Conservation (phyloP, 179 eudicot genomes). For the Corrigiola litoralis region DNA sequence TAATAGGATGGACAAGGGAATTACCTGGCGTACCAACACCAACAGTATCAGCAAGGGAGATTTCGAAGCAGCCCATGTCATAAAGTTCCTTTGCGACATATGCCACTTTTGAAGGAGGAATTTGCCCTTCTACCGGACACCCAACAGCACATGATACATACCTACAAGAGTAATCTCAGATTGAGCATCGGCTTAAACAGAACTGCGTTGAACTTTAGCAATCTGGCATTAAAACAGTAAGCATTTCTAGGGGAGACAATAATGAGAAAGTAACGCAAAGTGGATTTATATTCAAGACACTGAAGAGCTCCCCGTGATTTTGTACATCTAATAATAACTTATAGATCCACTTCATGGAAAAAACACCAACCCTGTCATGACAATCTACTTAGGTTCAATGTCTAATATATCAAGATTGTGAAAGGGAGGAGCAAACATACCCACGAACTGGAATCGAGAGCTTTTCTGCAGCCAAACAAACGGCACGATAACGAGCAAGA, state of each 20-base stretch:
- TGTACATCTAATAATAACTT: background rate
- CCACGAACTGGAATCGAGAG: conserved; percentile 90
- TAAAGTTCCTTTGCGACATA: conserved; percentile 83
- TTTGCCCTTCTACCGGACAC: conserved; percentile 86
- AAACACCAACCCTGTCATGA: too few species aligned
- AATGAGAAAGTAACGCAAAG: background rate
- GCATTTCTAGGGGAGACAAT: background rate
- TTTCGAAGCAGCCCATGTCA: conserved; percentile 94
- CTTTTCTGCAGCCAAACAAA: conserved; percentile 59
- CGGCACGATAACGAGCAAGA: conserved; percentile 76
- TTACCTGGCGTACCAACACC: conserved; percentile 97
- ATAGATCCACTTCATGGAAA: background rate
- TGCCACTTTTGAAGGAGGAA: conserved; percentile 89
- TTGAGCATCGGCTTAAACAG: background rate
- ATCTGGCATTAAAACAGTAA: background rate
- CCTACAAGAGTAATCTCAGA: conserved; percentile 22
- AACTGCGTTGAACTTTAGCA: background rate
- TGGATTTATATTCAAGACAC: background rate
- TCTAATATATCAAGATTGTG: background rate
- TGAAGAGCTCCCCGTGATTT: too few species aligned
- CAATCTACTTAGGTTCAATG: too few species aligned
- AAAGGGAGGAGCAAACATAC: conserved; percentile 27
- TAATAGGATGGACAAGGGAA: background rate
- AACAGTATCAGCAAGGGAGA: conserved; percentile 92
- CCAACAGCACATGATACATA: conserved; percentile 95